phyloP scores from a whole-genome alignment of 2,329 filamentous ascomycete species.

The Lachnellula suecica region DNA sequence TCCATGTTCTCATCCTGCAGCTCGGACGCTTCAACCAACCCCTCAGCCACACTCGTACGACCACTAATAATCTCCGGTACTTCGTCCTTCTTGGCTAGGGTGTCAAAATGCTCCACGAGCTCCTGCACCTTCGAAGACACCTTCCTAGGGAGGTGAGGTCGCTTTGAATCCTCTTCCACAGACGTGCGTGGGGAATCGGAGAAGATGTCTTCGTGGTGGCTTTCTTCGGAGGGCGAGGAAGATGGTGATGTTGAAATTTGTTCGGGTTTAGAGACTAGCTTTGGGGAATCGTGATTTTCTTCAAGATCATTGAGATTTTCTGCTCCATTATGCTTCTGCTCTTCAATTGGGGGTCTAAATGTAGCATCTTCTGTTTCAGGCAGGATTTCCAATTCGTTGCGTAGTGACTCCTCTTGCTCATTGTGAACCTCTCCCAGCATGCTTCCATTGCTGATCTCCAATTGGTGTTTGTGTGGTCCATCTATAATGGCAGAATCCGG shows the following conservation, averaged over 20 bases:
- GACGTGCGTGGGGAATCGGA: slow-evolving; percentile 33
- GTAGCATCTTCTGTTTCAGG: background rate
- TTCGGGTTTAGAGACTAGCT: background rate
- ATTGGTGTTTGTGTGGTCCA: background rate
- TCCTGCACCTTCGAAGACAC: slow-evolving; percentile 27
- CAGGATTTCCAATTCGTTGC: background rate
- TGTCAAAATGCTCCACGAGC: slow-evolving; percentile 29
- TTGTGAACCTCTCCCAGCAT: background rate
- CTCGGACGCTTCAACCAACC: background rate
- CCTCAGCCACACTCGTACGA: background rate
- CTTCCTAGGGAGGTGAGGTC: slow-evolving; percentile 13
- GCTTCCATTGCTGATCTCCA: background rate
- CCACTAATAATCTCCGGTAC: background rate
- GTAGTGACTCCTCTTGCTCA: background rate
- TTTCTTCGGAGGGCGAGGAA: slow-evolving; percentile 30
- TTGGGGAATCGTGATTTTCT: background rate
- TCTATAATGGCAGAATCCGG: background rate
- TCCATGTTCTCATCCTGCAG: slow-evolving; percentile 6
- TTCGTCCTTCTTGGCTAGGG: slow-evolving; percentile 18
- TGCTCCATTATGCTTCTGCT: background rate
- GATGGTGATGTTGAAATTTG: slow-evolving; percentile 14
- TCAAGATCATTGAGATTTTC: background rate
- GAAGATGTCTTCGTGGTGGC: slow-evolving; percentile 25
- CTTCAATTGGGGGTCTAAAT: background rate
- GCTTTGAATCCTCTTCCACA: slow-evolving; percentile 30